Conservation (phyloP, 1,284 basidiomycete genomes). For the Chiua sp. region DNA sequence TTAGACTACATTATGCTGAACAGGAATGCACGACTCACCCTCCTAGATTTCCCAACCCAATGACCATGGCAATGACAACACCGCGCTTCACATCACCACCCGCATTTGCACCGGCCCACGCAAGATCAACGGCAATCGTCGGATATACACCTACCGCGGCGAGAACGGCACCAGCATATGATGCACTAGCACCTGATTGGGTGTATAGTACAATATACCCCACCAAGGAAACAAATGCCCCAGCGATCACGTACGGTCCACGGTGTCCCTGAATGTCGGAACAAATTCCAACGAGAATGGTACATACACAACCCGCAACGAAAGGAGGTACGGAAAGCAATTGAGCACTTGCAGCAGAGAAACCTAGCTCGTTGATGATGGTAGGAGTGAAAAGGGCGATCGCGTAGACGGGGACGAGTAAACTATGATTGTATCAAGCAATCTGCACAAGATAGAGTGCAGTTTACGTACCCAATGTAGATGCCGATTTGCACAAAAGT, state of each 20-base stretch:
- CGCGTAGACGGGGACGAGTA: conserved; percentile 59
- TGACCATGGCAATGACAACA: conserved; percentile 59
- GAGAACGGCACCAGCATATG: conserved; percentile 59
- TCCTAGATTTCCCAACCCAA: conserved; percentile 57
- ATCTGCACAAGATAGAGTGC: neutral
- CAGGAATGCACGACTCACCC: conserved; percentile 37
- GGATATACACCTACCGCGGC: conserved; percentile 61
- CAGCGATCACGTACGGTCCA: conserved; percentile 50
- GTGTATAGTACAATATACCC: conserved; percentile 53
- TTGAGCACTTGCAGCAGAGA: conserved; percentile 60
- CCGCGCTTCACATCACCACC: conserved; percentile 61
- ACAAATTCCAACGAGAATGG: conserved; percentile 46
- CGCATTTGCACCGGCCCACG: conserved; percentile 60
- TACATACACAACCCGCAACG: conserved; percentile 46
- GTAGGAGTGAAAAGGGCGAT: conserved; percentile 65
- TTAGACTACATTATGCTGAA: conserved; percentile 1
- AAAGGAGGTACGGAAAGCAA: conserved; percentile 62
- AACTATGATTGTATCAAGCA: conserved; percentile 29
- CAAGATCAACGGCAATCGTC: conserved; percentile 55
- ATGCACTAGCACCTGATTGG: conserved; percentile 38
- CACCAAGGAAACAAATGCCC: conserved; percentile 45
- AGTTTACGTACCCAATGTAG: conserved; percentile 46
- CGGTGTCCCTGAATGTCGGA: conserved; percentile 49
- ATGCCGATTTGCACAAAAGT: conserved; percentile 49
- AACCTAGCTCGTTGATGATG: conserved; percentile 60